A percentile compares a stretch with the other conserved stretches of the same genome.
phyloP scores from a whole-genome alignment of 257 asterid genomes.

The Ajuga chamaepitys region DNA sequence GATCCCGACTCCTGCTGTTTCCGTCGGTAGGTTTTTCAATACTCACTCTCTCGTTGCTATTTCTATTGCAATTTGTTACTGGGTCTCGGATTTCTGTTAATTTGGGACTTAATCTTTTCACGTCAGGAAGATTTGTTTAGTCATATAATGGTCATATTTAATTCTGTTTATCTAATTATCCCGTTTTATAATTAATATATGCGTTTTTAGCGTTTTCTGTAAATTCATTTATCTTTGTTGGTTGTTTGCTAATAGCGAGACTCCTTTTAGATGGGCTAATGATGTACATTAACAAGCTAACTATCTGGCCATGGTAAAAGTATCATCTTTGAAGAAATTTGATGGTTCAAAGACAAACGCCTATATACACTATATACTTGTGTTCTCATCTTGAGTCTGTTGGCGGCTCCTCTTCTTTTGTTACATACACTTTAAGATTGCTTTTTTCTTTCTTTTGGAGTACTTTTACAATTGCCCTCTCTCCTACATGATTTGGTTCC shows the following conservation, averaged over 20 bases:
- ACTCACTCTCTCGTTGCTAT: neutral
- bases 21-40: neutral
- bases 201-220: neutral
- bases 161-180: no score
- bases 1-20: constrained; percentile 10
- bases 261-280: neutral
- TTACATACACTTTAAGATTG: neutral
- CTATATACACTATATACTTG: no score
- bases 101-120: no score
- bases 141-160: no score
- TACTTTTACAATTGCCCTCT: neutral
- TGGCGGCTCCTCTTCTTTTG: neutral
- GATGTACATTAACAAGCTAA: neutral
- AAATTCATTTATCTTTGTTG: neutral
- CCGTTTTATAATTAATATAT: neutral
- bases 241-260: neutral
- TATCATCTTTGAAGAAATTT: neutral
- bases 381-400: neutral
- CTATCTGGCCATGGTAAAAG: neutral
- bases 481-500: neutral
- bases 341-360: neutral
- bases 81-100: neutral
- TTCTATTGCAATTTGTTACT: neutral
- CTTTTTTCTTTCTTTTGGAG: neutral
- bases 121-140: no score